A percentile compares a stretch with the other conserved stretches of the same genome.
Conservation (phyloP, 768 basidiomycete genomes). For the Phallus indusiatus region DNA sequence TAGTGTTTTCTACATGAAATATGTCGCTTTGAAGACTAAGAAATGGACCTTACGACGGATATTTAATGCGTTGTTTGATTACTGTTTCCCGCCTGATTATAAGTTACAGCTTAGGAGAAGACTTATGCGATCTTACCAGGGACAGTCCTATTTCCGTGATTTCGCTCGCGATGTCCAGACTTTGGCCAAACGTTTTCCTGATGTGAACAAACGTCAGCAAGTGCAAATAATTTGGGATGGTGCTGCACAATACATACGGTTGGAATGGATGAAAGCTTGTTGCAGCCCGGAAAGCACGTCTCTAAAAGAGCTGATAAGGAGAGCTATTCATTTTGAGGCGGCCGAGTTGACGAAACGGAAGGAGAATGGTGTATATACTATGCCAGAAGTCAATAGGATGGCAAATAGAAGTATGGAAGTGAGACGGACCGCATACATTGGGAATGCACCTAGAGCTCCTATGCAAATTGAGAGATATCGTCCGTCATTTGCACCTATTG, state of each 20-base stretch:
- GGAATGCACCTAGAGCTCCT: too few species aligned
- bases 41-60: not conserved
- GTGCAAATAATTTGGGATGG: not conserved
- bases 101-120: not conserved
- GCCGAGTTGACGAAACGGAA: too few species aligned
- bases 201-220: not conserved
- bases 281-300: not conserved
- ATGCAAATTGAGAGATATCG: too few species aligned
- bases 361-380: too few species aligned
- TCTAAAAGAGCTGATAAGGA: not conserved
- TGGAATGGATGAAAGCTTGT: not conserved
- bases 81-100: not conserved
- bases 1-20: not conserved
- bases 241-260: not conserved
- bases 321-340: too few species aligned
- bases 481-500: too few species aligned
- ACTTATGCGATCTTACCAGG: not conserved
- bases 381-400: too few species aligned
- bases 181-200: not conserved
- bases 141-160: not conserved
- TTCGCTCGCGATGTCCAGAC: not conserved
- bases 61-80: not conserved
- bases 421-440: too few species aligned
- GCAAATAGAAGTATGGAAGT: too few species aligned
- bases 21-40: not conserved